Evolutionary conservation across 768 basidiomycete species (phyloP), one percentile per base, ranked within the genome.

Genomic region (Coprinopsis strossmayeri): DNA sequence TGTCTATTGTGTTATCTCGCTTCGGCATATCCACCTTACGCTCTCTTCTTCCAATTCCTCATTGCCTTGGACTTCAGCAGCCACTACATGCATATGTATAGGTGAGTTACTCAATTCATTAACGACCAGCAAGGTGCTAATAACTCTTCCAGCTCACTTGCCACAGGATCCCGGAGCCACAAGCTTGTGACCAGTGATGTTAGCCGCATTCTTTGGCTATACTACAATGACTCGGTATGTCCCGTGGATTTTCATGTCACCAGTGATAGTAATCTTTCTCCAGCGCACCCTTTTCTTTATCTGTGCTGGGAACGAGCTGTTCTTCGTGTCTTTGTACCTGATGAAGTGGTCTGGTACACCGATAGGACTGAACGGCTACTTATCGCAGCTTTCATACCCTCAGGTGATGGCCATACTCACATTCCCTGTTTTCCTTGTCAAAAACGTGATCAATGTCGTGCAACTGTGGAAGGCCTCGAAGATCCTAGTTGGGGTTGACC

Each of bases 31-130:
- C 92, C 93, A 3, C 59, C 67, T n/a, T 90, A 73, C 53, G 88
- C 94, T 2, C 69, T 95, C 27, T 59, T 83, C 43, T 97, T 99
- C 73, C 92, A 96, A 67, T 86, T 90, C 69, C 80, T 99, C 53
- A 99, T 99, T 67, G 82, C 94, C 0, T 80, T 99, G 49, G 96
- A 99, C 65, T 99, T 99, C 64, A 86, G 88, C 58, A 95, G 91
- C 57, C 96, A 98, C 67, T 98, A 98, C 69, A 97, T 98, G 82
- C 96, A 98, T 66, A 99, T 98, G 96, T 96, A 97, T 66, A 96
- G 95, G 95, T 94, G 58, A 24, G 23, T 45, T 51, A 17, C 30
- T 3, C 2, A 23, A 10, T 46, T 45, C 48, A 39, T 12, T 35
- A 12, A 35, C 15, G 32, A 21, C 25, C 10, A 30, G 23, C 11